Evolutionary conservation across 169 alveolate genomes (phyloP), one percentile per base, ranked within the genome.

Genomic region (Plasmodium gallinaceum): DNA sequence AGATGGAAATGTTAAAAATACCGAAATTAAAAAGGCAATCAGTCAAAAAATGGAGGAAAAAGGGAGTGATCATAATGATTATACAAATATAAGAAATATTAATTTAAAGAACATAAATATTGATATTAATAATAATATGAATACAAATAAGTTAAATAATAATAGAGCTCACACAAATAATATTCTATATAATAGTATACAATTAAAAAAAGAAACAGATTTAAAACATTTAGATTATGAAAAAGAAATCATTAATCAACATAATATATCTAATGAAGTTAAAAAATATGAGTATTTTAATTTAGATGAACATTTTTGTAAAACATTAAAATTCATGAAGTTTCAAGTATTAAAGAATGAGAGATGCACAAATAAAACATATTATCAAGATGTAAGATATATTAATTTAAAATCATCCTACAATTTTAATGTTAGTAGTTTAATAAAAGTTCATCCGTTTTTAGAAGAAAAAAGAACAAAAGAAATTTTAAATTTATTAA

Each of bases 321-420:
- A 54, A 46, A 4, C 43, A 6, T 45, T 57, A 46, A 42, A 83
- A 16, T 48, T 54, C 12, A 42, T 16, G 9, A 83, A 83, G 68
- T 69, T 83, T 66, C 86, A 54, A 69, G 71, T 83, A 16, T 12
- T 70, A 32, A 83, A 68, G 51, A 83, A 66, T 83, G 68, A 83
- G 46, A 83, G 74, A 62, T 70, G 12, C 37, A 83, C 86, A 10
- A 58, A 54, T 43, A 37, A 5, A 43, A 16, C 83, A 22, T 37
- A 83, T 48, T 54, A 22, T 37, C 86, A 58, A 68, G 86, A 83
- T 83, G 86, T 83, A 0, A 83, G 91, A 48, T 69, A 43, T 18
- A 83, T 83, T 9, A 20, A 83, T 46, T 62, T 83, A 73, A 51
- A n/a, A 61, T 26, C 91, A 26, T 45, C 73, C 12, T n/a, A 32